A percentile compares a stretch with the other conserved stretches of the same genome.
These are phyloP conservation scores for Talaromyces sp. DNA, from an alignment of 2,329 filamentous ascomycete species.

Conservation along the genomic window DNA sequence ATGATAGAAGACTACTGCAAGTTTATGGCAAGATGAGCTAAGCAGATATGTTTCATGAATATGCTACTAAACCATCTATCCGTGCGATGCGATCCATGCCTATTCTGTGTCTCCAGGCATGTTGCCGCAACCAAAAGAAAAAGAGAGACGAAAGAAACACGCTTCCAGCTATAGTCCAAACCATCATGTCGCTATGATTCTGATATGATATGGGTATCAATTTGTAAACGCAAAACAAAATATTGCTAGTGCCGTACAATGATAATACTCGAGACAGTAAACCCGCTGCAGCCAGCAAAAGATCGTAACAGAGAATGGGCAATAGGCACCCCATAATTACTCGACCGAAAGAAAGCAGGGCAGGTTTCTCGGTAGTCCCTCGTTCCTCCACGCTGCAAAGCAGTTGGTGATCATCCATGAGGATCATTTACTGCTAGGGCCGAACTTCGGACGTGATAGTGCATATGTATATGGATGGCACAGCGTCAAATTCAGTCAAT, in stretches of 20 bases:
- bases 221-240: constrained; percentile 14
- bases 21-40: background rate
- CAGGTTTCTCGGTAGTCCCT: background rate
- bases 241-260: constrained; percentile 9
- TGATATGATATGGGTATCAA: constrained; percentile 19
- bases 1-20: background rate
- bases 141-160: constrained; percentile 10
- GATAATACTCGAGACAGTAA: constrained; percentile 11
- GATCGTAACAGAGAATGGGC: constrained; percentile 4
- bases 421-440: background rate
- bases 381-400: background rate
- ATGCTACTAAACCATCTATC: constrained; percentile 18
- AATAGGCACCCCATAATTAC: background rate
- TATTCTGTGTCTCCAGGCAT: background rate
- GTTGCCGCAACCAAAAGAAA: background rate
- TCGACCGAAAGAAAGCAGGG: background rate
- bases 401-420: background rate
- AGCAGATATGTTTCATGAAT: constrained; percentile 10
- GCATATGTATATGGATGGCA: background rate
- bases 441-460: background rate
- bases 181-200: constrained; percentile 15
- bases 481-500: constrained; percentile 26
- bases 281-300: constrained; percentile 4
- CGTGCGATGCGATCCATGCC: constrained; percentile 14
- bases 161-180: constrained; percentile 8